phyloP scores from a whole-genome alignment of 208 protist genomes.

The Tritrichomonas musculus region DNA sequence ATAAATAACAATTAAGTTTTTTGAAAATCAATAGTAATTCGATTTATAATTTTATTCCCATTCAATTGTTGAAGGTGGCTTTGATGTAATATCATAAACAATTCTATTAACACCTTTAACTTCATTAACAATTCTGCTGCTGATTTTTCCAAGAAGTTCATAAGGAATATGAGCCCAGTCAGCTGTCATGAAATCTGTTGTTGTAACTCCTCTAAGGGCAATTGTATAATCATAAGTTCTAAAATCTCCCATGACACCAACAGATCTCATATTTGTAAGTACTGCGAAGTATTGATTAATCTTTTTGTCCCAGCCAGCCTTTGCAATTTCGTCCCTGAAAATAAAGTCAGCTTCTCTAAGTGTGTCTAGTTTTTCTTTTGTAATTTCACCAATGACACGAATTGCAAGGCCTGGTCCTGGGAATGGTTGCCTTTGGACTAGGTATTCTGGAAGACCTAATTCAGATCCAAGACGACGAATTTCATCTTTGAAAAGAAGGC shows the following conservation, averaged over 20 bases:
- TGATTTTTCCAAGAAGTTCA: not conserved
- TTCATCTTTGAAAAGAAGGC: slow-evolving; percentile 93
- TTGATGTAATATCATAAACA: not conserved
- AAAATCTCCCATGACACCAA: slow-evolving; percentile 84
- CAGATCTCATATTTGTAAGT: slow-evolving; percentile 76
- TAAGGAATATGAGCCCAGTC: not conserved
- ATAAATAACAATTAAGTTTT: no score
- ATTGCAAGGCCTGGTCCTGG: slow-evolving; percentile 94
- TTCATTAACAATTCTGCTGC: not conserved
- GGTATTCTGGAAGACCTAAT: slow-evolving; percentile 74
- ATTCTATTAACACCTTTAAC: not conserved
- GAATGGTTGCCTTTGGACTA: slow-evolving; percentile 80
- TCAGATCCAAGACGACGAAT: slow-evolving; percentile 70
- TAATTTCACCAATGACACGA: slow-evolving; percentile 75
- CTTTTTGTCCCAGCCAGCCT: not conserved
- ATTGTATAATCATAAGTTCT: not conserved
- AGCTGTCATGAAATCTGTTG: slow-evolving; percentile 91
- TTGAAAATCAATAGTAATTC: no score
- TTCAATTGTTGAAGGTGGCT: not conserved
- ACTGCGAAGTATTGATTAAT: not conserved
- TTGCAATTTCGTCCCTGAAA: not conserved
- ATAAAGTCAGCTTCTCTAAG: not conserved
- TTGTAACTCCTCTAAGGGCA: slow-evolving; percentile 66
- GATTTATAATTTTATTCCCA: no score
- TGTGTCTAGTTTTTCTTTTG: slow-evolving; percentile 35